Base-by-base conservation (phyloP, 73 alveolate species). In the Tetrahymena malaccensis region DNA sequence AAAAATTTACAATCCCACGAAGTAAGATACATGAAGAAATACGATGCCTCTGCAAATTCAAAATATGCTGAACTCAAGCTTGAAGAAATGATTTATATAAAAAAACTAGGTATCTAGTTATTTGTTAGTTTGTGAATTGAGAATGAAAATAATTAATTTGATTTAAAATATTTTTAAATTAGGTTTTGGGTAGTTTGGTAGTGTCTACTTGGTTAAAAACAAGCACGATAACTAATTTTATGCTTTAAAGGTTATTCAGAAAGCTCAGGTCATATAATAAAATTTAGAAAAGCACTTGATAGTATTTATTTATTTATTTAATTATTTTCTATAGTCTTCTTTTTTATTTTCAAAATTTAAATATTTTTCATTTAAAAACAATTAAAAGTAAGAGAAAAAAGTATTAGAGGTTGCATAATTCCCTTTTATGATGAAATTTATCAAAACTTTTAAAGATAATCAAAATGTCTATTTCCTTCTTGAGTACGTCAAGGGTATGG, bases 171-270 rank as follows among this genome's bases (percentile, higher is more conserved):
- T 21, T 19, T 50, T 50, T 50, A 96, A 94, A 85, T 94, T 98
- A 56, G 99, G 99, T 50, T 94, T 94, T 70, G 99, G 99, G 34
- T 85, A 97, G 94, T 97, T 96, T 97, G 98, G 98, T 33, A 94
- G 94, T 58, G 98, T 97, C 10, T 97, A 94, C 27, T 94, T 98
- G 85, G 99, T 97, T 5, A 96, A 93, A 94, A 94, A 94, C 95
- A 94, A 96, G 34, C 94, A 85, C 33, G 95, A 96, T 43, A 89
- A 35, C 19, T 58, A 94, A 34, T 94, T 95, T 33, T 97, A 97
- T 97, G 99, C 99, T 27, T 94, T 97, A 84, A 97, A 97, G 95
- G 94, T 95, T 34, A 95, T 97, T 22, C 25, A 94, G 58, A 96
- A 96, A 93, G 95, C 89, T 16, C 56, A 97, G 83, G 96, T 97